These are phyloP conservation scores for Podochytrium sp. DNA, from an alignment of 192 early-diverging fungal species.

Conservation along the genomic window DNA sequence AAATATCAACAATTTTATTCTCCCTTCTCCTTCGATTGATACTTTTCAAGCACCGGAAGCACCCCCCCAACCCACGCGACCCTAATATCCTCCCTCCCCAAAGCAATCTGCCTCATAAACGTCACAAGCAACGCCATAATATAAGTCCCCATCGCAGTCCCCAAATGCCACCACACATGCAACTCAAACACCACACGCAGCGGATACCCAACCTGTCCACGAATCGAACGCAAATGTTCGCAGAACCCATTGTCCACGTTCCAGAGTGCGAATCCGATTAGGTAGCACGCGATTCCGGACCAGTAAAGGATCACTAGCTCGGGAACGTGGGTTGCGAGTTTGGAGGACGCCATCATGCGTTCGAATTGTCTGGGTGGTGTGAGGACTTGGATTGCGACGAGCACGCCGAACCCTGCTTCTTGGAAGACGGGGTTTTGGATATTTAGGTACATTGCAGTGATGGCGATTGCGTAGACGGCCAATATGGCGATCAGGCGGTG, in stretches of 20 bases:
- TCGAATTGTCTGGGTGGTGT: conserved; percentile 28
- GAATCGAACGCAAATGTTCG: conserved; percentile 51
- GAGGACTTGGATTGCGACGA: conserved; percentile 15
- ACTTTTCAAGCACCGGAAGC: background rate
- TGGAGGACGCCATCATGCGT: background rate
- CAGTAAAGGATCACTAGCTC: background rate
- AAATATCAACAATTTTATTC: too few relatives aligned
- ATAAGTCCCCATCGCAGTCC: conserved; percentile 40
- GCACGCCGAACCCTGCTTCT: conserved; percentile 37
- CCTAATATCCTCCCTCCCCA: conserved; percentile 32
- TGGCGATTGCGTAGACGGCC: background rate
- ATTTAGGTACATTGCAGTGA: conserved; percentile 56
- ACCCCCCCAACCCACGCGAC: conserved; percentile 6
- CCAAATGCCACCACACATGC: conserved; percentile 56
- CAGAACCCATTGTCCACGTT: conserved; percentile 79
- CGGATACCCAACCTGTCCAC: conserved; percentile 52
- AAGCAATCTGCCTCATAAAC: conserved; percentile 31
- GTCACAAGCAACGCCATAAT: conserved; percentile 12
- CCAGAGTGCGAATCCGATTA: conserved; percentile 67
- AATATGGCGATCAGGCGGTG: background rate
- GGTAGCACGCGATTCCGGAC: background rate
- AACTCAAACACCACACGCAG: conserved; percentile 54
- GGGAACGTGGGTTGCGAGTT: background rate
- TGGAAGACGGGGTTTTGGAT: conserved; percentile 71
- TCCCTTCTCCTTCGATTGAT: too few relatives aligned